Evolutionary conservation across 2,329 filamentous ascomycete species (phyloP).

Genomic region (Fusarium caatingaense): DNA sequence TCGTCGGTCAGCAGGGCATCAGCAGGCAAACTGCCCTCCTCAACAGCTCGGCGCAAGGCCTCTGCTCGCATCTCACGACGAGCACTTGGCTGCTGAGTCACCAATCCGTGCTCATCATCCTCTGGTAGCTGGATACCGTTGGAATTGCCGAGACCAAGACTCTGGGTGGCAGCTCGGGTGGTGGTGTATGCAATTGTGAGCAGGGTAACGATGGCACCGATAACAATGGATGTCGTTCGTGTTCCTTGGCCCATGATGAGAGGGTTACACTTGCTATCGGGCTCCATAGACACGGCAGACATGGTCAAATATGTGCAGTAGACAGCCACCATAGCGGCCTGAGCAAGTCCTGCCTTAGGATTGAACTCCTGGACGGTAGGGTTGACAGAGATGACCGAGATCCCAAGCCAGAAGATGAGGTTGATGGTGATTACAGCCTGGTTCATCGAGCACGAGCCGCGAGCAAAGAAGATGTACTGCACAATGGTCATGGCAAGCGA

Average conservation of each 20-base stretch:
- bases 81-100: conserved; percentile 82
- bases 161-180: conserved; percentile 93
- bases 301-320: conserved; percentile 99
- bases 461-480: conserved; percentile 97
- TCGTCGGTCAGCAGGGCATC: conserved; percentile 84
- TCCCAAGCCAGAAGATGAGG: conserved; percentile 81
- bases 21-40: conserved; percentile 90
- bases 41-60: conserved; percentile 89
- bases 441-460: conserved; percentile 88
- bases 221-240: conserved; percentile 87
- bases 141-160: conserved; percentile 72
- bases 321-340: conserved; percentile 95
- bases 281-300: conserved; percentile 98
- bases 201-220: conserved; percentile 96
- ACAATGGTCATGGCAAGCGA: conserved; percentile 94
- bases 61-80: conserved; percentile 94
- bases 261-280: conserved; percentile 95
- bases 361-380: conserved; percentile 92
- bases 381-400: conserved; percentile 89
- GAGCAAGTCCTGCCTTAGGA: conserved; percentile 92
- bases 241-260: conserved; percentile 87
- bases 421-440: conserved; percentile 96
- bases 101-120: conserved; percentile 86
- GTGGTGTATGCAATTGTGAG: conserved; percentile 97
- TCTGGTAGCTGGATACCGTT: conserved; percentile 68